phyloP scores from a whole-genome alignment of 441 rosid species.

The Biscutella laevigata region DNA sequence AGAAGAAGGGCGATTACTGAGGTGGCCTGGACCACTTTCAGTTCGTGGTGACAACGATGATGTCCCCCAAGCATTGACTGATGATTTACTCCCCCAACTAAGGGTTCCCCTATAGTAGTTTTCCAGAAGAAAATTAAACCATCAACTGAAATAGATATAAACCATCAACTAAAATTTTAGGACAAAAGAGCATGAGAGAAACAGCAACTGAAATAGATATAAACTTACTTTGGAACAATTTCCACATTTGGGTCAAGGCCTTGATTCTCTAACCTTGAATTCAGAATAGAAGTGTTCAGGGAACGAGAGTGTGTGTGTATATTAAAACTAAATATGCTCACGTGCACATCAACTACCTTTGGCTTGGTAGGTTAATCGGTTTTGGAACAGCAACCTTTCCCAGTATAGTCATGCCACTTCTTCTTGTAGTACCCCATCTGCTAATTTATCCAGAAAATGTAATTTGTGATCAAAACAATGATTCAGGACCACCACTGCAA shows the following conservation, averaged over 20 bases:
- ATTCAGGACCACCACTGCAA: background rate
- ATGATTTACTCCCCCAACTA: conserved; percentile 87
- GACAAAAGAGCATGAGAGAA: background rate
- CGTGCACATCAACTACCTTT: conserved; percentile 46
- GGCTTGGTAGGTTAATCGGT: conserved; percentile 97
- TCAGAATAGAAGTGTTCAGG: background rate
- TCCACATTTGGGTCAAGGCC: conserved; percentile 95
- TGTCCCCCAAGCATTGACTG: conserved; percentile 90
- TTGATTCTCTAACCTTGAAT: conserved; percentile 77
- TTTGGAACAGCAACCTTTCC: conserved; percentile 97
- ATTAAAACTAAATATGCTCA: background rate
- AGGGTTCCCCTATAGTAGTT: conserved; percentile 66
- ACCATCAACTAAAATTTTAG: too few species aligned
- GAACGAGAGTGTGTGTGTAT: background rate
- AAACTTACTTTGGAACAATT: conserved; percentile 97
- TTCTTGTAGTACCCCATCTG: conserved; percentile 84
- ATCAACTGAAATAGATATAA: too few species aligned
- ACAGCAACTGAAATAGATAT: background rate
- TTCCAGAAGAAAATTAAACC: background rate
- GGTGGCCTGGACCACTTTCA: conserved; percentile 70
- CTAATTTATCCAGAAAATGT: conserved; percentile 17
- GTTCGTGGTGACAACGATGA: conserved; percentile 56
- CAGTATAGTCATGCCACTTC: conserved; percentile 82
- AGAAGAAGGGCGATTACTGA: conserved; percentile 89
- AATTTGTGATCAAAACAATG: background rate